Evolutionary conservation across 2,329 filamentous ascomycete species (phyloP), one percentile per base, ranked within the genome.

Genomic region (Botrytis sinoallii): DNA sequence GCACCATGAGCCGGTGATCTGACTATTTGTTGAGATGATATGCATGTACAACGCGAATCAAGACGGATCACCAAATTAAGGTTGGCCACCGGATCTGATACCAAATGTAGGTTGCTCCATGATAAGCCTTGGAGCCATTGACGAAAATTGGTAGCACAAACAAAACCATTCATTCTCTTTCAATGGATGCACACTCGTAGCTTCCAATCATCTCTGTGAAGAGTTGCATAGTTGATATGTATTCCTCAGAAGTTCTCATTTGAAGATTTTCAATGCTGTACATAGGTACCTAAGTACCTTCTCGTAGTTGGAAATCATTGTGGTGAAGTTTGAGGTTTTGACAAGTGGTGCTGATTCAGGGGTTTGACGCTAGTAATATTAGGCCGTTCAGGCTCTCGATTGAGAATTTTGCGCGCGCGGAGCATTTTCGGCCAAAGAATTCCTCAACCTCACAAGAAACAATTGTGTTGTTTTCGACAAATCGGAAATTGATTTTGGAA

Each of bases 241-340:
- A 42, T 29, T 20, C 9, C 6, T 44, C 38, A 29, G 38, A 29
- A 64, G 38, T 18, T 20, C 22, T 29, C 1, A 29, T 63, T 25
- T 64, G 25, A 20, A 40, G 29, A 10, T 3, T 42, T 9, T 29
- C 25, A n/a, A 42, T 42, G 38, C 29, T 29, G n/a, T 22, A 18
- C 8, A 9, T 5, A 22, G 18, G 1, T 32, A 12, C 8, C 2
- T 2, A 22, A 5, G 2, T 18, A 44, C 2, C n/a, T 44, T n/a
- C 16, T 29, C 2, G 61, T 22, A 29, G 40, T n/a, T 40, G 7
- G 10, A 42, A n/a, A 63, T 63, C 18, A 29, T 29, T 29, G 52
- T 55, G n/a, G 52, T 55, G 8, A 57, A 18, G n/a, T 29, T 57
- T 40, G 22, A n/a, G 35, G 12, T 40, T n/a, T 38, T 40, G 59